Conservation (phyloP, 768 basidiomycete genomes). For the Termitomyces sp. region DNA sequence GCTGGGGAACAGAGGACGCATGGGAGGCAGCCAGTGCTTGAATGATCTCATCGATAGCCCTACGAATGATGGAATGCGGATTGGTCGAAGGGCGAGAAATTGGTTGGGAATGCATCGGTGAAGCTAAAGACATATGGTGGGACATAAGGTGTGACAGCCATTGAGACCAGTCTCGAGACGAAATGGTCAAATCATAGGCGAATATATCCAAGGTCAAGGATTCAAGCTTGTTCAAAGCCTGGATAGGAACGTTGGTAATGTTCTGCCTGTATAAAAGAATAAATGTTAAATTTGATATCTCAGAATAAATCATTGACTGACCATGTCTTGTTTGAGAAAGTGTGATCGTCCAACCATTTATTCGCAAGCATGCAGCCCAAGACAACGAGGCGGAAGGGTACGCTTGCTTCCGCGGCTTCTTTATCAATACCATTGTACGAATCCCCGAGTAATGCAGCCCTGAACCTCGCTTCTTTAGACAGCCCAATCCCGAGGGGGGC, state of each 20-base stretch:
- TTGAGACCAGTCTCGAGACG: slow-evolving; percentile 57
- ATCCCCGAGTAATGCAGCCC: slow-evolving; percentile 57
- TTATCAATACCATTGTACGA: slow-evolving; percentile 33
- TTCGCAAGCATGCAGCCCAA: slow-evolving; percentile 84
- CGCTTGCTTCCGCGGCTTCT: slow-evolving; percentile 49
- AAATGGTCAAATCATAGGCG: slow-evolving; percentile 63
- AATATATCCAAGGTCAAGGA: slow-evolving; percentile 67
- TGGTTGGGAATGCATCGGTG: slow-evolving; percentile 60
- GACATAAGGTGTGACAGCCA: slow-evolving; percentile 66
- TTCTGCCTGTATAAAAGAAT: slow-evolving; percentile 52
- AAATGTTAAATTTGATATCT: slow-evolving; percentile 6
- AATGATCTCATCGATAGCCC: slow-evolving; percentile 64
- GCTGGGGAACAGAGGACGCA: slow-evolving; percentile 39
- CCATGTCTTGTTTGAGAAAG: slow-evolving; percentile 89
- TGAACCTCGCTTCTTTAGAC: slow-evolving; percentile 58
- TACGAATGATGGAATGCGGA: slow-evolving; percentile 64
- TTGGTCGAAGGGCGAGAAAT: slow-evolving; percentile 74
- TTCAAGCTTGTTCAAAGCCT: slow-evolving; percentile 66
- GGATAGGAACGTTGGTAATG: slow-evolving; percentile 71
- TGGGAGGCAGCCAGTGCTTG: slow-evolving; percentile 36
- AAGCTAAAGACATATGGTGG: slow-evolving; percentile 60
- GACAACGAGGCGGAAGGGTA: slow-evolving; percentile 69
- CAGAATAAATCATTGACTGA: slow-evolving; percentile 25
- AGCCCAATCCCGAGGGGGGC: slow-evolving; percentile 45
- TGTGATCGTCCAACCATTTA: slow-evolving; percentile 87